Evolutionary conservation across 2,329 filamentous ascomycete genomes (phyloP).

Genomic region (Zelopaecilomyces penicillatus): DNA sequence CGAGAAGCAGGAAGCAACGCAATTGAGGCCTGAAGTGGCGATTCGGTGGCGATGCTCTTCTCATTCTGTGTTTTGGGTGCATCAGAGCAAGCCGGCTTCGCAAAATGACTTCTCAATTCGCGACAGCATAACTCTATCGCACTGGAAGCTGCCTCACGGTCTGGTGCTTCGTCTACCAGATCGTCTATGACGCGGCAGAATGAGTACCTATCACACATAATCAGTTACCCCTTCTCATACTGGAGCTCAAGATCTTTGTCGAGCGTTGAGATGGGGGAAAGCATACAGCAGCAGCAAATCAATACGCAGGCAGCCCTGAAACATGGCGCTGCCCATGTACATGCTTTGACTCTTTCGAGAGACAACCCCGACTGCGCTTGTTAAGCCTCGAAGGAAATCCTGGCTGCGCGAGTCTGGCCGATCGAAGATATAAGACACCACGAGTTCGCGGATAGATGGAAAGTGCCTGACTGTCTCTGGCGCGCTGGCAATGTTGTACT

Average conservation of each 20-base stretch:
- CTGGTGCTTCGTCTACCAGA: slow-evolving; percentile 56
- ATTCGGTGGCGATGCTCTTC: not conserved
- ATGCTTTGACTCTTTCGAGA: slow-evolving; percentile 63
- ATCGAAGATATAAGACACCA: not conserved
- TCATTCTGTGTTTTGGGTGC: slow-evolving; percentile 24
- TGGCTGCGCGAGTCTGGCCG: not conserved
- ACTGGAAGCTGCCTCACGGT: slow-evolving; percentile 17
- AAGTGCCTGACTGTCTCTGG: not conserved
- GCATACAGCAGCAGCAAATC: slow-evolving; percentile 56
- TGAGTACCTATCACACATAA: slow-evolving; percentile 44
- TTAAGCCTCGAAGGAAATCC: slow-evolving; percentile 1
- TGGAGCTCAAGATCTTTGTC: not conserved
- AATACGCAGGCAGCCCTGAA: slow-evolving; percentile 57
- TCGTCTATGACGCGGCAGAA: slow-evolving; percentile 70
- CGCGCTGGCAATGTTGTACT: slow-evolving; percentile 19
- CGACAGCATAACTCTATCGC: not conserved
- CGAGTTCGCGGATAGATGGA: not conserved
- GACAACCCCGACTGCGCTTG: slow-evolving; percentile 49
- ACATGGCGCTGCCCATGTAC: slow-evolving; percentile 62
- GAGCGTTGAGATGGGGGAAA: not conserved
- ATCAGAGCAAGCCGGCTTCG: slow-evolving; percentile 23
- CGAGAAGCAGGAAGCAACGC: not conserved
- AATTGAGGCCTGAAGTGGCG: not conserved
- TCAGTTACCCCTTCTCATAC: not conserved
- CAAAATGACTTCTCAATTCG: not conserved